These are phyloP conservation scores for Suillus luteus DNA, from an alignment of 768 basidiomycete genomes.

Conservation along the genomic window DNA sequence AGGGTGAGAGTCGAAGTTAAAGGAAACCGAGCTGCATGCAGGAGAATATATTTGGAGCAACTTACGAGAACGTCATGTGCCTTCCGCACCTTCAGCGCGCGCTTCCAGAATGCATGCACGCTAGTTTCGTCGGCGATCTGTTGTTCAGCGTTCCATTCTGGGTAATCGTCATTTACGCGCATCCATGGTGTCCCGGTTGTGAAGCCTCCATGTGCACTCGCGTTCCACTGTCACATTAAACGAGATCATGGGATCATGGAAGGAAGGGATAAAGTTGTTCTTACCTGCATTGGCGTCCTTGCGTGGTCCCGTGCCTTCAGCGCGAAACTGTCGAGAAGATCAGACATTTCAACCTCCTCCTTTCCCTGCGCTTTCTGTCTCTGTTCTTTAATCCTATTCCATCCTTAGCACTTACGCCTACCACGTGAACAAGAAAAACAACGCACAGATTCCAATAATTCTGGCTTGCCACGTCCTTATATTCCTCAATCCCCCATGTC, in stretches of 20 bases:
- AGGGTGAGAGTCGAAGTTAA: no score
- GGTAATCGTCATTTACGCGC: constrained; percentile 70
- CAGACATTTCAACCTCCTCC: constrained; percentile 58
- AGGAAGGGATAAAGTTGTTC: constrained; percentile 11
- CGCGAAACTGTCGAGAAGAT: constrained; percentile 57
- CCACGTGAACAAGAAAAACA: neutral
- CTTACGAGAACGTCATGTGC: constrained; percentile 15
- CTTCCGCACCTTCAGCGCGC: constrained; percentile 54
- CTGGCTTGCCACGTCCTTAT: constrained; percentile 65
- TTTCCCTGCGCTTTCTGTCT: constrained; percentile 34
- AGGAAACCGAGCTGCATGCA: neutral
- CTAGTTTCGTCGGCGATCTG: constrained; percentile 53
- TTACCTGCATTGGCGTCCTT: constrained; percentile 67
- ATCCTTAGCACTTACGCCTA: constrained; percentile 6
- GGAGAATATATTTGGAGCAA: neutral
- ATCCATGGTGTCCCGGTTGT: constrained; percentile 71
- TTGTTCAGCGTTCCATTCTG: constrained; percentile 54
- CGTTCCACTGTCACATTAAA: constrained; percentile 54
- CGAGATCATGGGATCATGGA: neutral
- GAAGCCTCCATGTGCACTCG: constrained; percentile 59
- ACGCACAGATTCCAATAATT: constrained; percentile 60
- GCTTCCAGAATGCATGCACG: constrained; percentile 63
- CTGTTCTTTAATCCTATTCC: constrained; percentile 40
- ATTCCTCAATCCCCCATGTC: constrained; percentile 70
- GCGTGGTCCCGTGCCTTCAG: constrained; percentile 73